Base-by-base conservation (phyloP, 2,329 filamentous ascomycete genomes). In the Tolypocladium pustulatum region DNA sequence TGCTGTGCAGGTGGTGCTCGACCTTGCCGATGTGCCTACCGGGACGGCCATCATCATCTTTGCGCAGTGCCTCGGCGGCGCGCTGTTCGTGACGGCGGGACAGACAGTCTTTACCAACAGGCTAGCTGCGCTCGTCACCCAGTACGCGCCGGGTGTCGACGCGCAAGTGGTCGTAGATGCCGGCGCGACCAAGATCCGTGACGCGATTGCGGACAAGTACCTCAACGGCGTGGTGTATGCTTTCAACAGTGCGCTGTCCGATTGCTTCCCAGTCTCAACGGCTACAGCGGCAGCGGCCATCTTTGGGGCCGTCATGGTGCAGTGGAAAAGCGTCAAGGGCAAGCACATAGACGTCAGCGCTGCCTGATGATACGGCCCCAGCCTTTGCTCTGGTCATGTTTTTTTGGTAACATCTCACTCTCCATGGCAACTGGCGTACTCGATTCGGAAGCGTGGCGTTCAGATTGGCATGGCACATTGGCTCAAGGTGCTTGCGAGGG, bases 311-410 rank as follows among this genome's bases (percentile, higher is more conserved):
- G 65, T 74, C 15, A 68, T 75, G 9, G 73, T 80, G 56, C 80
- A 83, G 66, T 81, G 78, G 78, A 80, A 77, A 73, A 82, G 77
- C 59, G 77, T 84, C 27, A 84, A 82, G 66, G 80, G 80, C 5
- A 82, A 80, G 71, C 79, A 80, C 10, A 62, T 71, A 43, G 68
- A 70, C 56, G 65, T 69, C 67, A 64, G 34, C n/a, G 43, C 54
- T 4, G 58, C 58, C 7, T 57, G 71, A 51, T 20, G 40, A 22
- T 41, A 15, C n/a, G n/a, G n/a, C n/a, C n/a, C n/a, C n/a, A n/a
- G n/a, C n/a, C n/a, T n/a, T n/a, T n/a, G n/a, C n/a, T n/a, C n/a
- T n/a, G n/a, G n/a, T n/a, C n/a, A n/a, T n/a, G n/a, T n/a, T n/a
- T n/a, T n/a, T n/a, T n/a, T n/a, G n/a, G n/a, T n/a, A n/a, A n/a